Evolutionary conservation across 441 rosid species (phyloP).

Genomic region (Daphne laureola): DNA sequence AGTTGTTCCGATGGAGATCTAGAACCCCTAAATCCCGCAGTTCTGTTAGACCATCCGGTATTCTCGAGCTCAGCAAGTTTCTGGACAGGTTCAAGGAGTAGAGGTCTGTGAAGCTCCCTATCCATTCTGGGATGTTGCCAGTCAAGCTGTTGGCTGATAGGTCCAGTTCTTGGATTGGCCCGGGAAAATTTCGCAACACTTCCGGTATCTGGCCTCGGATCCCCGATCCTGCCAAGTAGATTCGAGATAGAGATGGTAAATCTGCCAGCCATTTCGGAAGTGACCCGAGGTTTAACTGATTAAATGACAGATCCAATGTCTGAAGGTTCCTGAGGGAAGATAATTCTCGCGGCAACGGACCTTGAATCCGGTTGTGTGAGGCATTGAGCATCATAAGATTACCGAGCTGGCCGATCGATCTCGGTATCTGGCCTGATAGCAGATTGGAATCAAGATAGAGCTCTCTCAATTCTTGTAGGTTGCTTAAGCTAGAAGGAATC

Average conservation of each 20-base stretch:
- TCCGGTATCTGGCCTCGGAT: constrained; percentile 39
- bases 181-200: constrained; percentile 26
- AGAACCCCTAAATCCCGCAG: constrained; percentile 27
- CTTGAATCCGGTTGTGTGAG: constrained; percentile 35
- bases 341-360: constrained; percentile 32
- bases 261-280: constrained; percentile 29
- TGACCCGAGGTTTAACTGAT: constrained; percentile 30
- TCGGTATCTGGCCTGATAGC: constrained; percentile 30
- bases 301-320: constrained; percentile 41
- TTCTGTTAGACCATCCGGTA: constrained; percentile 31
- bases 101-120: constrained; percentile 40
- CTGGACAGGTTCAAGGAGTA: constrained; percentile 39
- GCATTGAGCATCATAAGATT: constrained; percentile 27
- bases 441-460: constrained; percentile 33
- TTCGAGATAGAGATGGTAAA: constrained; percentile 34
- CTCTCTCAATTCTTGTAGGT: constrained; percentile 38
- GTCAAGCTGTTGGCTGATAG: constrained; percentile 34
- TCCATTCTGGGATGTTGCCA: constrained; percentile 39
- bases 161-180: constrained; percentile 44
- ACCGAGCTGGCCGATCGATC: constrained; percentile 29
- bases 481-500: constrained; percentile 37
- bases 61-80: constrained; percentile 29
- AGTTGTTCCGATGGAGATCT: constrained; percentile 44
- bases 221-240: constrained; percentile 40
- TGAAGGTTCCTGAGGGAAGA: constrained; percentile 44